Evolutionary conservation across 2,329 filamentous ascomycete genomes (phyloP), one percentile per base, ranked within the genome.

Genomic region (Stachybotrys elegans): DNA sequence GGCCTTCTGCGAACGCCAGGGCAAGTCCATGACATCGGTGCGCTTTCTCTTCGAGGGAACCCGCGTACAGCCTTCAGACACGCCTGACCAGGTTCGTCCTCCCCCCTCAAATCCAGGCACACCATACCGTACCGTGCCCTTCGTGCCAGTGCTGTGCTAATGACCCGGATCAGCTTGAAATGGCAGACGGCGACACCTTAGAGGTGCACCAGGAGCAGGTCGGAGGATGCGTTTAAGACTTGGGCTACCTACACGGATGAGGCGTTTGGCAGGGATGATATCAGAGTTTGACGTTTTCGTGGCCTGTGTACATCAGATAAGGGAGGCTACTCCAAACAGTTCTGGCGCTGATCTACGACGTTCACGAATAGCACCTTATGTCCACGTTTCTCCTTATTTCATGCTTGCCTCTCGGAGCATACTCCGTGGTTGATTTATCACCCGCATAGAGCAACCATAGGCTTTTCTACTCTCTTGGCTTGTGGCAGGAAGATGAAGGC

Each of bases 121-220:
- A 46, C 38, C 7, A 31, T 43, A 43, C 38, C 20, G 38, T 46
- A 25, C 34, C 21, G 34, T 16, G 23, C 40, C 21, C 16, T 35
- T 32, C 17, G 8, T 34, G n/a, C 16, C 13, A 22, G 17, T 16
- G 3, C 27, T 20, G 13, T n/a, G n/a, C n/a, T n/a, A n/a, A n/a
- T n/a, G n/a, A n/a, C n/a, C n/a, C n/a, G n/a, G n/a, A n/a, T n/a
- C 57, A 97, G 93, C 84, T 97, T 44, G 93, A 97, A 50, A 98
- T 98, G 93, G 75, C 83, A 53, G 93, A 98, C 56, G 92, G 93
- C 27, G 93, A 98, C 60, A 94, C 88, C 1, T 83, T 98, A 21
- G 93, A 98, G 62, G 93, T 98, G 21, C 92, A 97, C 65, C 93
- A 97, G 66, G 93, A 98, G 67, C 93, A 98, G 71, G 93, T 97